A percentile compares a stretch with the other conserved stretches of the same genome.
Conservation (phyloP, 2,329 filamentous ascomycete genomes). For the Berkeleyomyces rouxiae region DNA sequence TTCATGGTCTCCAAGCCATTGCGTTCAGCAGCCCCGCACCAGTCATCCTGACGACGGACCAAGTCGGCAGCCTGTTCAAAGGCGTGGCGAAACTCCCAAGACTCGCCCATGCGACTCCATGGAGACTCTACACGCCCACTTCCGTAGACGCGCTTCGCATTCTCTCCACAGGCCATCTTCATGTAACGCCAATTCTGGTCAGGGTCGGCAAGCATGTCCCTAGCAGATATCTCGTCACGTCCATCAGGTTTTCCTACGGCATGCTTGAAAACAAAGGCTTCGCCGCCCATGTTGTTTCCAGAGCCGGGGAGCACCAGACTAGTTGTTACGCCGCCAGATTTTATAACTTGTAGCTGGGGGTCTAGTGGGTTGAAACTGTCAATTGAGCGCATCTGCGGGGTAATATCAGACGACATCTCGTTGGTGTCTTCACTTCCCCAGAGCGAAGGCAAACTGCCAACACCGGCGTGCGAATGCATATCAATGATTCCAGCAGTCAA, state of each 20-base stretch:
- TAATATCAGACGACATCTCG: conserved; percentile 46
- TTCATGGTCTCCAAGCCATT: conserved; percentile 34
- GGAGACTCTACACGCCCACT: conserved; percentile 35
- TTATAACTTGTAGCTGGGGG: conserved; percentile 50
- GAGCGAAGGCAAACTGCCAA: conserved; percentile 39
- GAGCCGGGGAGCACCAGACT: conserved; percentile 50
- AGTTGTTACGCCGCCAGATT: conserved; percentile 56
- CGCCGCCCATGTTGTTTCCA: conserved; percentile 57
- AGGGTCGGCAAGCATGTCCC: conserved; percentile 49
- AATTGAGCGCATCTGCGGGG: conserved; percentile 50
- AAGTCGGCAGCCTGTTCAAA: conserved; percentile 44
- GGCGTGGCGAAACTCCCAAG: conserved; percentile 51
- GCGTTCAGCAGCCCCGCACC: conserved; percentile 41
- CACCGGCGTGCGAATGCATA: conserved; percentile 53
- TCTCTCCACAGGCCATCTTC: conserved; percentile 64
- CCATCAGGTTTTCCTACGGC: conserved; percentile 43
- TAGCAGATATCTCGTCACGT: conserved; percentile 43
- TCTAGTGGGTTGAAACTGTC: conserved; percentile 49
- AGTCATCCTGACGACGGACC: conserved; percentile 47
- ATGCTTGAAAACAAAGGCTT: conserved; percentile 53
- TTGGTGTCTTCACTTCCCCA: conserved; percentile 42
- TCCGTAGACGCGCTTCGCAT: conserved; percentile 47
- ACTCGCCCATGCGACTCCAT: conserved; percentile 48
- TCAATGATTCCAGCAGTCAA: conserved; percentile 53
- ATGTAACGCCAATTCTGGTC: conserved; percentile 52